Conservation (phyloP, 2,329 filamentous ascomycete species). For the Pseudogymnoascus sp. region DNA sequence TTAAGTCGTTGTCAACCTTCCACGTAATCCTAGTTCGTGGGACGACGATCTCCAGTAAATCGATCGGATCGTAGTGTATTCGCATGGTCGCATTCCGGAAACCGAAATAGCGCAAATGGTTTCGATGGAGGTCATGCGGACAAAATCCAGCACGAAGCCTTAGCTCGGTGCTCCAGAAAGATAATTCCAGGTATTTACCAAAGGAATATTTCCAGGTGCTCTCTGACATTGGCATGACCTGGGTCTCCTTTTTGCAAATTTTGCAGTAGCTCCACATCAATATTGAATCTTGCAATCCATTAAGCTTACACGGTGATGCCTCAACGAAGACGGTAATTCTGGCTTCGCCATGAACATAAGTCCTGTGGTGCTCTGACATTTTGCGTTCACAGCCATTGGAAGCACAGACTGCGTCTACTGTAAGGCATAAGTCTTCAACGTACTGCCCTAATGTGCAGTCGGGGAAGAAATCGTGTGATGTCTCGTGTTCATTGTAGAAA, state of each 20-base stretch:
- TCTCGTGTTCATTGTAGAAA: constrained; percentile 86
- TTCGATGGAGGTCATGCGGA: constrained; percentile 81
- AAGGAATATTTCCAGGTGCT: constrained; percentile 98
- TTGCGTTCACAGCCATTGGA: constrained; percentile 78
- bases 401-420: constrained; percentile 67
- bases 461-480: constrained; percentile 57
- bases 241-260: constrained; percentile 80
- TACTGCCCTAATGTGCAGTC: constrained; percentile 94
- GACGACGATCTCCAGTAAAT: constrained; percentile 88
- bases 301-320: constrained; percentile 56
- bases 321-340: constrained; percentile 88
- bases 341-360: constrained; percentile 93
- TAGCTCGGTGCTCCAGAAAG: constrained; percentile 86
- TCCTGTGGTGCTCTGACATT: constrained; percentile 88
- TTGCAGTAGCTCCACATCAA: constrained; percentile 98
- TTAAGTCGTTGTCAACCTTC: constrained; percentile 93
- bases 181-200: constrained; percentile 94
- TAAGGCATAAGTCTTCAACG: constrained; percentile 77
- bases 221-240: constrained; percentile 82
- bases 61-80: constrained; percentile 87
- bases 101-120: constrained; percentile 89
- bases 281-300: constrained; percentile 63
- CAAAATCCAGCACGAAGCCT: constrained; percentile 67
- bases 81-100: constrained; percentile 76
- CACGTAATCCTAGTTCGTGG: constrained; percentile 85